Percentiles rank a stretch among this genome's conserved stretches.
Evolutionary conservation across 139 green algal species (phyloP).

Genomic region (Microglena sp.): DNA sequence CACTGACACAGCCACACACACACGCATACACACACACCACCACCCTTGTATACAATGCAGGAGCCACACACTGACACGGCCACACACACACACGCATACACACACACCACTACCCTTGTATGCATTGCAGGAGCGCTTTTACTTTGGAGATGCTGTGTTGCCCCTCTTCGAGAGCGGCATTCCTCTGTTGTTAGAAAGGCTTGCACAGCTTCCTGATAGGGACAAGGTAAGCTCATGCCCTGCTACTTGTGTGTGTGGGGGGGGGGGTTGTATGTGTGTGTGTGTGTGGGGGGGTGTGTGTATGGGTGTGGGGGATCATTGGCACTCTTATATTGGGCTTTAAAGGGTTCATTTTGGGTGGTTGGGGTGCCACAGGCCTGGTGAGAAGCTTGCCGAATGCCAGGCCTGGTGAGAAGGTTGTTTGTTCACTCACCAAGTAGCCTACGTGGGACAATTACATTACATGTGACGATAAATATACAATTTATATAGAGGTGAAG

Average conservation of each 20-base stretch:
- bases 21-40: background rate
- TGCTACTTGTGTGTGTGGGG: background rate
- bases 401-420: too few species aligned
- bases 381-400: too few species aligned
- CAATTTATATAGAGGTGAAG: too few species aligned
- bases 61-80: too few species aligned
- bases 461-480: too few species aligned
- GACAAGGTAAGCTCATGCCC: slow-evolving; percentile 34
- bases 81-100: background rate
- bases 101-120: background rate
- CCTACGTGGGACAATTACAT: too few species aligned
- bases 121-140: slow-evolving; percentile 85
- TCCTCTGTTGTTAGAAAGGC: slow-evolving; percentile 70
- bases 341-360: background rate
- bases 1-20: background rate
- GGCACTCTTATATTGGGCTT: too few species aligned
- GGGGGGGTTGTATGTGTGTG: too few species aligned
- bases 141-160: slow-evolving; percentile 95
- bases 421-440: too few species aligned
- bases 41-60: background rate
- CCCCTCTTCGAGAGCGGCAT: slow-evolving; percentile 95
- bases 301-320: too few species aligned
- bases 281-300: too few species aligned
- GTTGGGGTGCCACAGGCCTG: too few species aligned
- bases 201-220: slow-evolving; percentile 65